phyloP scores from a whole-genome alignment of 495 filamentous ascomycete genomes.

The Gamarada debralockiae region DNA sequence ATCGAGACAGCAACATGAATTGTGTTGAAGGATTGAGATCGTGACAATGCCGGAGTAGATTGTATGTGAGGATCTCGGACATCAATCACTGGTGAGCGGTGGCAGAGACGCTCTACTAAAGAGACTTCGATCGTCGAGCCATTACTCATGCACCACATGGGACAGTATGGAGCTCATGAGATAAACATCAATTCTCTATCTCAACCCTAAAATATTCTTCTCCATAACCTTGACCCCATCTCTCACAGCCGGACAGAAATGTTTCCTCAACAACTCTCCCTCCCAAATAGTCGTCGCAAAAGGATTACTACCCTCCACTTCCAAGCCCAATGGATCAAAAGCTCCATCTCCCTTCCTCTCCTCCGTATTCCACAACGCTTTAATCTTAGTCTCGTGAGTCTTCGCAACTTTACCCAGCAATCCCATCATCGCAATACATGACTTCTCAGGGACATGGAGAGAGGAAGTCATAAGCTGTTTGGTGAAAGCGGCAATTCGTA shows the following conservation, averaged over 20 bases:
- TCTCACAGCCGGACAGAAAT: slow-evolving; percentile 83
- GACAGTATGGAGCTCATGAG: neutral
- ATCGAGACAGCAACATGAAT: too few relatives aligned
- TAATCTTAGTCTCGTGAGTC: slow-evolving; percentile 64
- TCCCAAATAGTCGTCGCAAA: slow-evolving; percentile 92
- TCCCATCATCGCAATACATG: slow-evolving; percentile 67
- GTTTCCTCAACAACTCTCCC: slow-evolving; percentile 76
- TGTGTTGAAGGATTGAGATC: too few relatives aligned
- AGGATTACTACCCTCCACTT: slow-evolving; percentile 80
- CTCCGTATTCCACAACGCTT: slow-evolving; percentile 76
- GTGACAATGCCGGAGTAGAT: too few relatives aligned
- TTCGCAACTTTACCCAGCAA: slow-evolving; percentile 72
- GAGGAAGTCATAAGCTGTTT: slow-evolving; percentile 82
- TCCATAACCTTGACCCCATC: slow-evolving; percentile 71
- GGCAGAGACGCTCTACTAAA: too few relatives aligned
- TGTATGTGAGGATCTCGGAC: too few relatives aligned
- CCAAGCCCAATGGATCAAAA: slow-evolving; percentile 49
- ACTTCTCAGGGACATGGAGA: slow-evolving; percentile 88
- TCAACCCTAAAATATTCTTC: slow-evolving; percentile 42
- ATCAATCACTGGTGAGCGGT: too few relatives aligned
- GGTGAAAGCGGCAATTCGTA: slow-evolving; percentile 84
- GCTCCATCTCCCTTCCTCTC: slow-evolving; percentile 75
- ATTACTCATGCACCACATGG: too few relatives aligned
- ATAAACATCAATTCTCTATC: slow-evolving; percentile 6
- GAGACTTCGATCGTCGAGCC: too few relatives aligned